Evolutionary conservation across 306 rosid genomes (phyloP), one percentile per base, ranked within the genome.

Genomic region (Ochetophila trinervis): DNA sequence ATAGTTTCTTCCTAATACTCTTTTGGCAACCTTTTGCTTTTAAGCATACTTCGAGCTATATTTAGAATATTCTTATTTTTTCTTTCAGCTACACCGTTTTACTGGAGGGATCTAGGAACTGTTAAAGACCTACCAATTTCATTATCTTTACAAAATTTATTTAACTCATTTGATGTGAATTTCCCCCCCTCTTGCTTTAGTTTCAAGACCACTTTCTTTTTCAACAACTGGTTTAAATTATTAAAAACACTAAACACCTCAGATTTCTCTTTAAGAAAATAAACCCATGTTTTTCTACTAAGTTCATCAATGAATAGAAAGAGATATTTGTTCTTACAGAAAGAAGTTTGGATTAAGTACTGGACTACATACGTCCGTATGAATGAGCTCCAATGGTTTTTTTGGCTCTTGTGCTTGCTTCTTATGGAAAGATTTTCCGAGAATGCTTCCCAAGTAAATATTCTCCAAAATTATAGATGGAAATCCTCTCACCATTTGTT

Each of bases 321-420:
- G 16, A 58, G 30, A 58, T 58, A 58, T 8, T 58, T 58, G n/a
- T 35, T 58, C 13, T 58, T 58, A 30, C 23, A 6, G 16, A 58
- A 18, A 2, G 23, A 58, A 27, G 50, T 22, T 58, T 23, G 53
- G 20, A 6, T 44, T 62, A 1, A 44, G n/a, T n/a, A n/a, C 42
- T 6, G 35, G 20, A 15, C 53, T 19, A 62, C 66, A 62, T 0
- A 22, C 35, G 6, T 62, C 54, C 5, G 13, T 24, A 62, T 13
- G 22, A 3, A 62, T 24, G 19, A 62, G 54, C 14, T 62, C 18
- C 13, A 47, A 22, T 44, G 3, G 55, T 2, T 37, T 45, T 16
- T 6, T 2, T 44, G 14, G 36, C 21, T 62, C 54, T 62, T 47
- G 17, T 13, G 10, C 8, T 62, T 6, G 67, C 14, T 2, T 62